phyloP scores from a whole-genome alignment of 2,329 filamentous ascomycete genomes.

The Aspergillus spinulosporus region DNA sequence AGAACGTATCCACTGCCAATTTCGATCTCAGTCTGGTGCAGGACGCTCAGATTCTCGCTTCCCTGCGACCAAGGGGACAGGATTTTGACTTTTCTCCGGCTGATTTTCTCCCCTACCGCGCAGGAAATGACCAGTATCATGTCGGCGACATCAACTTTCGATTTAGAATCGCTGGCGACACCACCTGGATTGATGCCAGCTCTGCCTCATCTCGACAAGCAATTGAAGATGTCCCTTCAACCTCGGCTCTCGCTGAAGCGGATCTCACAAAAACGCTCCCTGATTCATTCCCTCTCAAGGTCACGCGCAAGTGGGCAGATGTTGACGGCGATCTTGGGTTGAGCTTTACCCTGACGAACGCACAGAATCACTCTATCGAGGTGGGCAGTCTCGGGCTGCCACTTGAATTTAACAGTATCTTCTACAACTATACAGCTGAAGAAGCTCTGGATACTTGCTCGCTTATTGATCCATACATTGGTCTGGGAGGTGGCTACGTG shows the following conservation, averaged over 20 bases:
- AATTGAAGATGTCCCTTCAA: neutral
- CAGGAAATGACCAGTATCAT: neutral
- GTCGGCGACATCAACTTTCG: constrained; percentile 2
- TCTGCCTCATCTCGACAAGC: neutral
- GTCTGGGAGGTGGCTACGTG: constrained; percentile 59
- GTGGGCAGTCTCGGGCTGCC: constrained; percentile 61
- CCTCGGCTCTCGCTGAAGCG: neutral
- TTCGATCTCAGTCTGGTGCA: neutral
- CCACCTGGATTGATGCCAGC: neutral
- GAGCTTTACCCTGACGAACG: constrained; percentile 54
- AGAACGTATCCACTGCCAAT: neutral
- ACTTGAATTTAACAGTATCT: constrained; percentile 64
- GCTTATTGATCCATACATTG: constrained; percentile 61
- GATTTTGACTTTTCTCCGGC: neutral
- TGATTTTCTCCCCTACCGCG: neutral
- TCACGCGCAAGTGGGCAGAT: constrained; percentile 56
- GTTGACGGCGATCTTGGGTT: constrained; percentile 53
- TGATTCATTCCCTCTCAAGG: constrained; percentile 37
- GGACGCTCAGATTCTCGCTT: neutral
- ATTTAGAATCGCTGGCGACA: neutral
- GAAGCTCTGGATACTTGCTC: constrained; percentile 56
- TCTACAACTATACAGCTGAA: constrained; percentile 51
- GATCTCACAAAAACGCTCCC: constrained; percentile 36
- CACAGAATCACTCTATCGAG: constrained; percentile 45
- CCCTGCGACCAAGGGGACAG: neutral